These are phyloP conservation scores for Gossypium ekmanianum DNA, from an alignment of 345 rosid genomes.

Conservation along the genomic window DNA sequence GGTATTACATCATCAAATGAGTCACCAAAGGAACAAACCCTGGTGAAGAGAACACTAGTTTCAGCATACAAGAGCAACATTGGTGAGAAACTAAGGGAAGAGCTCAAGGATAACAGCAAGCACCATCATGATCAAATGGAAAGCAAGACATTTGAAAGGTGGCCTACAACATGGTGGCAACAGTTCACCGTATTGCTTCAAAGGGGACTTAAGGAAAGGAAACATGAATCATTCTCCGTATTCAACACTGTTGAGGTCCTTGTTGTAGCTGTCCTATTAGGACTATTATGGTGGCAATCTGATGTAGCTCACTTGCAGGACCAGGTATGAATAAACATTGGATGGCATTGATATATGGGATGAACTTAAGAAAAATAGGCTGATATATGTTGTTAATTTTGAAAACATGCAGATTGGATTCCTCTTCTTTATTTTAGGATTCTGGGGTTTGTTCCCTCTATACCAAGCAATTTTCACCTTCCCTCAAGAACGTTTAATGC, in stretches of 20 bases:
- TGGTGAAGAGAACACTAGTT: constrained; percentile 33
- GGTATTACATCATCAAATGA: constrained; percentile 36
- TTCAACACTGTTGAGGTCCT: constrained; percentile 39
- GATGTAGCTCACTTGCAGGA: constrained; percentile 48
- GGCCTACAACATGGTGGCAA: constrained; percentile 63
- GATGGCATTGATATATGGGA: not conserved
- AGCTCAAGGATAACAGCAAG: constrained; percentile 11
- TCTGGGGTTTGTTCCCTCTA: constrained; percentile 71
- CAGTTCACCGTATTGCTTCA: constrained; percentile 37
- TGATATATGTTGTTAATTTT: not conserved
- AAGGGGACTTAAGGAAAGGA: constrained; percentile 54
- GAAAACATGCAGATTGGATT: constrained; percentile 54
- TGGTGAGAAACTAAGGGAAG: constrained; percentile 26
- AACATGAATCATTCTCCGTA: constrained; percentile 36
- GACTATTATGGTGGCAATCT: constrained; percentile 54
- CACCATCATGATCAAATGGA: constrained; percentile 1
- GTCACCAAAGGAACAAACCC: constrained; percentile 14
- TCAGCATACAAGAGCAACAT: constrained; percentile 37
- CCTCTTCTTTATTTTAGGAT: constrained; percentile 59
- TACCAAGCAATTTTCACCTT: constrained; percentile 75
- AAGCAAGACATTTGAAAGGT: constrained; percentile 17
- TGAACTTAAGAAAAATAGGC: not conserved
- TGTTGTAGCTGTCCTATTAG: constrained; percentile 29
- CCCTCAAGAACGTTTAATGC: constrained; percentile 80
- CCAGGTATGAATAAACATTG: constrained; percentile 38